Percentiles rank a stretch among this genome's conserved stretches.
Conservation (phyloP, 352 stramenopile species). For the Globisporangium okanoganense region DNA sequence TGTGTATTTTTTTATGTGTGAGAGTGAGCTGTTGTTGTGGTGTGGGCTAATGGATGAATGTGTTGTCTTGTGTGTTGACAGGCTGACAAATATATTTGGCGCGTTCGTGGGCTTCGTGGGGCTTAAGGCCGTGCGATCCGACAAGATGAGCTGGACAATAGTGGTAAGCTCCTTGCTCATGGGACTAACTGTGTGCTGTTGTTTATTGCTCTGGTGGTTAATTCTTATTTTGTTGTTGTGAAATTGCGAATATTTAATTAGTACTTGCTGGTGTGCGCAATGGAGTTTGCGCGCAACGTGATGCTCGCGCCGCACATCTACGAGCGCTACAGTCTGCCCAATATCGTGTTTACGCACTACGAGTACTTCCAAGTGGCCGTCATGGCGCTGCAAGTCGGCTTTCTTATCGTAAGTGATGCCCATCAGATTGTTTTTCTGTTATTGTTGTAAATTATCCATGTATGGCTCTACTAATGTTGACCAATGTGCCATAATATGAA, state of each 20-base stretch:
- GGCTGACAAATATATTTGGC: constrained; percentile 72
- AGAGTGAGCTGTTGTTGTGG: no score
- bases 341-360: constrained; percentile 59
- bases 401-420: constrained; percentile 59
- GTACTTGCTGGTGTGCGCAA: constrained; percentile 68
- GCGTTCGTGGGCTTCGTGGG: constrained; percentile 62
- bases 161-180: constrained; percentile 40
- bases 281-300: constrained; percentile 67
- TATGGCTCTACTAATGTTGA: no score
- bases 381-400: constrained; percentile 53
- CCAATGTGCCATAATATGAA: no score
- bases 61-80: constrained; percentile 8
- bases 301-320: constrained; percentile 65
- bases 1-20: not conserved
- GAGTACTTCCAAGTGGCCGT: constrained; percentile 71
- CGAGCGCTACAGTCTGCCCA: constrained; percentile 49
- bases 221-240: not conserved
- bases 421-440: not conserved
- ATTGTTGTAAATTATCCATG: no score
- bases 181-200: no score
- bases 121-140: constrained; percentile 62
- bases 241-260: constrained; percentile 15
- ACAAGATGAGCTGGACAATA: constrained; percentile 77
- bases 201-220: constrained; percentile 7
- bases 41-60: not conserved